phyloP scores from a whole-genome alignment of 2,329 filamentous ascomycete species.

The Verticillium longisporum region DNA sequence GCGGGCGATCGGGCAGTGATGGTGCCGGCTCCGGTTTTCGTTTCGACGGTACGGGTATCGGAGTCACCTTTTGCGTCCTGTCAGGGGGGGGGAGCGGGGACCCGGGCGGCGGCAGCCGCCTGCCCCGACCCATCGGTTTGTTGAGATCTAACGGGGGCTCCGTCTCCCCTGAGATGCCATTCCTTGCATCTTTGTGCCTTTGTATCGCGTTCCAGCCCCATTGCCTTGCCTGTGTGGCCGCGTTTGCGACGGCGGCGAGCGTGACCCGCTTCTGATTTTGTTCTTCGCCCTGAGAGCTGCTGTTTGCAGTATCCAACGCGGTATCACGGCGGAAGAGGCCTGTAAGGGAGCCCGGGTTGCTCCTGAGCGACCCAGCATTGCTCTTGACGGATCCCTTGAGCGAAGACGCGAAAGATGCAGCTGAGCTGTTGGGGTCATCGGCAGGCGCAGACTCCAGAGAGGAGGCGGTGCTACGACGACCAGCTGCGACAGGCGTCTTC shows the following conservation, averaged over 20 bases:
- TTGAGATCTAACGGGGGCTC: constrained; percentile 33
- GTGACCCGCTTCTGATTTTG: constrained; percentile 38
- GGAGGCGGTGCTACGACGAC: constrained; percentile 30
- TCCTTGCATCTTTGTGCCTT: constrained; percentile 36
- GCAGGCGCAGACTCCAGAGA: constrained; percentile 24
- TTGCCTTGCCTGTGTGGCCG: constrained; percentile 47
- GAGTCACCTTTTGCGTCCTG: constrained; percentile 49
- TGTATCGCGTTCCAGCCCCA: constrained; percentile 55
- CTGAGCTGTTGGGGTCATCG: constrained; percentile 20
- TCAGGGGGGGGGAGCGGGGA: constrained; percentile 68
- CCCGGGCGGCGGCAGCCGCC: constrained; percentile 75
- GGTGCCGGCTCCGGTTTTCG: constrained; percentile 43
- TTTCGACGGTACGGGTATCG: constrained; percentile 48
- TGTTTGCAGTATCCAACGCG: constrained; percentile 25
- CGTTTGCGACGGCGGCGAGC: constrained; percentile 48
- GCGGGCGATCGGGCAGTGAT: constrained; percentile 8
- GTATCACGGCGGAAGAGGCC: constrained; percentile 34
- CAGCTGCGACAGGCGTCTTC: constrained; percentile 16
- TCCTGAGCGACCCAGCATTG: constrained; percentile 23
- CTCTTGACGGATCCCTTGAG: constrained; percentile 29
- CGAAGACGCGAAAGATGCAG: constrained; percentile 3
- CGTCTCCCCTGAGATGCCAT: constrained; percentile 6
- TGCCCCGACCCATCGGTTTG: constrained; percentile 76
- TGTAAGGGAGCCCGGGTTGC: constrained; percentile 29
- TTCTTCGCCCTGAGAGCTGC: constrained; percentile 23